Percentiles rank a stretch among this genome's conserved stretches.
phyloP scores from a whole-genome alignment of 306 rosid species.

The Astragalus glycyphyllos region DNA sequence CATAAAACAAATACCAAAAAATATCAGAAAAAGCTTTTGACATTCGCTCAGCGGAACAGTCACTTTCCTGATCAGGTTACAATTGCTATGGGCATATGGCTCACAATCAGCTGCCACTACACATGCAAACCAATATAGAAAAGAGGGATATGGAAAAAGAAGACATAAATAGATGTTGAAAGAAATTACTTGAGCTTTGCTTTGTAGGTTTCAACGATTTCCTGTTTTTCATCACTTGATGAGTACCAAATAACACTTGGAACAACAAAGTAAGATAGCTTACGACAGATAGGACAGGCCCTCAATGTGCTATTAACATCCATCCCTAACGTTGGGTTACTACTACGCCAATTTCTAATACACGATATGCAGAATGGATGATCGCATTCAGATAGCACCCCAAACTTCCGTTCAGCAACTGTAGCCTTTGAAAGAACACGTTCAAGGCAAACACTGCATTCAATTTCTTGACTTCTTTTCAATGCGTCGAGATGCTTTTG shows the following conservation, averaged over 20 bases:
- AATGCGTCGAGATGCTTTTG: constrained; percentile 85
- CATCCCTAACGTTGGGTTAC: constrained; percentile 87
- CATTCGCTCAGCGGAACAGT: constrained; percentile 5
- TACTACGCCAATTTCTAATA: constrained; percentile 97
- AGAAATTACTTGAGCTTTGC: constrained; percentile 84
- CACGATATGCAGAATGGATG: constrained; percentile 97
- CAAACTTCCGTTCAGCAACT: constrained; percentile 87
- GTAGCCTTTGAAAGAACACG: constrained; percentile 87
- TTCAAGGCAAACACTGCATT: constrained; percentile 96
- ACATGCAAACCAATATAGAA: constrained; percentile 26
- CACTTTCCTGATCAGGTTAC: constrained; percentile 10
- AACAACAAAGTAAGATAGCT: constrained; percentile 88
- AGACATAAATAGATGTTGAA: constrained; percentile 24
- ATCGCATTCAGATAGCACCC: constrained; percentile 93
- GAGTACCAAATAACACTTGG: constrained; percentile 98
- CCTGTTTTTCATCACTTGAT: constrained; percentile 80
- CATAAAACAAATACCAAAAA: constrained; percentile 29
- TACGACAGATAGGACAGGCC: constrained; percentile 96
- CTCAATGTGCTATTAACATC: constrained; percentile 89
- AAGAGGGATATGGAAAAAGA: constrained; percentile 12
- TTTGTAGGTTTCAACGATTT: constrained; percentile 89
- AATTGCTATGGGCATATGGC: constrained; percentile 16
- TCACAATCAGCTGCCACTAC: constrained; percentile 8
- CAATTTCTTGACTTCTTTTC: constrained; percentile 91
- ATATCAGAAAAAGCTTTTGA: constrained; percentile 4